phyloP scores from a whole-genome alignment of 1,284 basidiomycete species.

The Ceratobasidium sp. region DNA sequence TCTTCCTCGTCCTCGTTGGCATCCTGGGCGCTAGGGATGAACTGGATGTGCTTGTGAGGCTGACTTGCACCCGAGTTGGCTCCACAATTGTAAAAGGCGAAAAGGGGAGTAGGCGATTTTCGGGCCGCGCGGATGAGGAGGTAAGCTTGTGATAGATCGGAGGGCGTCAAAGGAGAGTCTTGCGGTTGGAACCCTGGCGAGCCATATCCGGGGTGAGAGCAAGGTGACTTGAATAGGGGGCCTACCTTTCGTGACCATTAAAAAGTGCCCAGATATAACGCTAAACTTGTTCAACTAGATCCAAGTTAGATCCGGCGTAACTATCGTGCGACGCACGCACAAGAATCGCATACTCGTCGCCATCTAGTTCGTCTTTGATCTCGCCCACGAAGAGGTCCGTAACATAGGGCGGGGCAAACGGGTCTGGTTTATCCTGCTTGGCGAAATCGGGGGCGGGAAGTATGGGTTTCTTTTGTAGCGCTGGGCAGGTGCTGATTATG shows the following conservation, averaged over 20 bases:
- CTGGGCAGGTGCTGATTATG: conserved; percentile 80
- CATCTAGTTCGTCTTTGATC: conserved; percentile 65
- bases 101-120: conserved; percentile 62
- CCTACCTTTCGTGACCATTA: conserved; percentile 79
- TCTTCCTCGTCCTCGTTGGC: conserved; percentile 63
- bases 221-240: not conserved
- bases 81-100: conserved; percentile 90
- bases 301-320: not conserved
- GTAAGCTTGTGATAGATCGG: conserved; percentile 78
- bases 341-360: conserved; percentile 72
- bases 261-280: conserved; percentile 80
- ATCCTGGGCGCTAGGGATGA: conserved; percentile 67
- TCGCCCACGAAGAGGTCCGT: conserved; percentile 75
- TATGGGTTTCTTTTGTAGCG: conserved; percentile 75
- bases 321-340: conserved; percentile 55
- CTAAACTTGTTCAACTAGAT: conserved; percentile 82
- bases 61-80: conserved; percentile 85
- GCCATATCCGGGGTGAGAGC: not conserved
- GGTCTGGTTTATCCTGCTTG: conserved; percentile 55
- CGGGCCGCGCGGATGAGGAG: conserved; percentile 70
- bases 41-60: conserved; percentile 85
- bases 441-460: conserved; percentile 57
- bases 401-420: conserved; percentile 82
- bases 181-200: conserved; percentile 72
- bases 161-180: conserved; percentile 74